Conservation (phyloP, 495 filamentous ascomycete species). For the Aspergillus carlsbadensis region DNA sequence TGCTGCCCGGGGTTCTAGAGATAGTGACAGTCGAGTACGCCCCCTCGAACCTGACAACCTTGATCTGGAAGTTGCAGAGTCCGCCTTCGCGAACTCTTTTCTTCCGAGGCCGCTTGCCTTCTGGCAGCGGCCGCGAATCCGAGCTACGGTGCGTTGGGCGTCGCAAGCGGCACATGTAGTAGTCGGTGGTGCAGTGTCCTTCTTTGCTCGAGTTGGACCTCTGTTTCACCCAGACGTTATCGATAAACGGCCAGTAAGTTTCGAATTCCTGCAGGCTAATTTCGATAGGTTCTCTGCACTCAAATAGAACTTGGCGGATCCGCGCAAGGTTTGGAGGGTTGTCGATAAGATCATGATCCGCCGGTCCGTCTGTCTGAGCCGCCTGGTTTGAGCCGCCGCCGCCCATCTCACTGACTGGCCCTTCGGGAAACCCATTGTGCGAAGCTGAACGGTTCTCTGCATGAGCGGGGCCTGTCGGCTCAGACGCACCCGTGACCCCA, state of each 20-base stretch:
- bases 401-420: neutral
- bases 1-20: slow-evolving; percentile 41
- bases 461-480: neutral
- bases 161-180: slow-evolving; percentile 52
- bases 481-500: neutral
- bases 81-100: slow-evolving; percentile 51
- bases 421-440: neutral
- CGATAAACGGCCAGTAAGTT: slow-evolving; percentile 55
- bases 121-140: slow-evolving; percentile 46
- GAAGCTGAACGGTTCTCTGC: neutral
- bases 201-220: slow-evolving; percentile 50
- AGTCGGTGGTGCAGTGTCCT: slow-evolving; percentile 50
- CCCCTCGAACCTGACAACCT: slow-evolving; percentile 49
- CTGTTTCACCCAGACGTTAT: slow-evolving; percentile 55
- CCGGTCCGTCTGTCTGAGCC: slow-evolving; percentile 1
- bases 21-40: slow-evolving; percentile 46
- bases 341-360: slow-evolving; percentile 30
- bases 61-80: slow-evolving; percentile 52
- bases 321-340: slow-evolving; percentile 47
- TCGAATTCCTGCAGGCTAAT: slow-evolving; percentile 51
- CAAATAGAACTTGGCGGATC: slow-evolving; percentile 49
- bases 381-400: neutral
- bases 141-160: slow-evolving; percentile 42
- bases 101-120: slow-evolving; percentile 50
- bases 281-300: slow-evolving; percentile 53